Base-by-base conservation (phyloP, 2,329 filamentous ascomycete species). In the Pseudogymnoascus sp. region DNA sequence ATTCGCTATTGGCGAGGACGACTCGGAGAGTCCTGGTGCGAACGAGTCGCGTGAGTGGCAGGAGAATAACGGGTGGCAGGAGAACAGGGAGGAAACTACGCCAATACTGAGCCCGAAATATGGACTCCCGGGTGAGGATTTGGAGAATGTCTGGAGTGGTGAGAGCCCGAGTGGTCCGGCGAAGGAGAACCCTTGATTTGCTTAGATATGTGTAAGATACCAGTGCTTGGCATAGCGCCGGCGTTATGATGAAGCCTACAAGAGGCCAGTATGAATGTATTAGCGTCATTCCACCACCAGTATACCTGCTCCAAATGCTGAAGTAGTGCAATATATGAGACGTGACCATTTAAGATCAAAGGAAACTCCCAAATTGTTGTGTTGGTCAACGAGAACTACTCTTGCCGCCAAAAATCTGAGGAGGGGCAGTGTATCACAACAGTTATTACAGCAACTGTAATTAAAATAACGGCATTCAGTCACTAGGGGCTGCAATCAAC, bases 1-100 rank as follows among this genome's bases (percentile, higher is more conserved):
- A 10, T 72, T 71, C 42, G 61, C 66, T 35, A 62, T 71, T 37
- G 70, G 68, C 16, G 68, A 71, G 18, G 68, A 72, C n/a, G 72
- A 74, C 31, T 72, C 68, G 5, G 61, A 67, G 23, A 70, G 71
- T 60, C 59, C 61, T 7, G 71, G 70, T 23, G 73, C 74, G 1
- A 70, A 74, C 37, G 78, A 79, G 65, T 76, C 76, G 11, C 66
- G 67, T 50, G 73, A 75, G 25, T 82, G 80, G 79, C 73, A 78
- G 66, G 63, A 72, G 62, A 63, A 64, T 63, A 61, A 31, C 53
- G 73, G 74, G 25, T 82, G 80, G 79, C 73, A 78, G 67, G 63
- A 72, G 62, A 63, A 64, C 62, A 62, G 28, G 65, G 28, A 56
- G 50, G 56, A 60, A 12, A 4, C 35, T 4, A 70, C 61, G 60